Base-by-base conservation (phyloP, 1,139 yeast species). In the Hansenula lynferdii region DNA sequence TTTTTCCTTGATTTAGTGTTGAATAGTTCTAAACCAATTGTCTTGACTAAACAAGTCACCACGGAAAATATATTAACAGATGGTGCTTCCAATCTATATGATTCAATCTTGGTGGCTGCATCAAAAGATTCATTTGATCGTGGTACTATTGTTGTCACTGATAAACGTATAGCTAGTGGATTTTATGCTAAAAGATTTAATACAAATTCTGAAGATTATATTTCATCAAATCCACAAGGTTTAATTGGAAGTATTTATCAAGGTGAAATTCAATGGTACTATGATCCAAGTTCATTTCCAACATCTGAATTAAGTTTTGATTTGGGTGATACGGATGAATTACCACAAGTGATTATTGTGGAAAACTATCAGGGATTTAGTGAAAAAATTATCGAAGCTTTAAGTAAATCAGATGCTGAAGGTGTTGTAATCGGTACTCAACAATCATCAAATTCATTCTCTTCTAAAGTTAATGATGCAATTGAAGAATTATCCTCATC, bases 1-100 rank as follows among this genome's bases (percentile, higher is more conserved):
- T 75, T 75, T 50, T 75, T 75, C 50, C 56, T 74, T 33, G 75
- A 72, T 45, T 59, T 67, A 35, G 69, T 75, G 6, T 49, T 70
- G 11, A 58, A 65, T 34, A 62, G 72, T 7, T 47, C 54, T 30
- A 68, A 69, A 42, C 79, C 80, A 4, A 66, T 74, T 34, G 77
- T 75, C 4, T 53, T 75, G 56, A 70, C 79, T 49, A 78, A 79
- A 1, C 64, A 72, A 8, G 71, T 73, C 75, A 58, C 84, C 81
- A 1, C 70, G 77, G 10, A 75, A 8, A 74, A 77, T 12, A 64
- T 74, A 25, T 64, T 76, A 2, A 65, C 75, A 12, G 79, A 72
- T 50, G 79, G 80, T 1, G 75, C 75, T 2, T 69, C 70, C 69
- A 72, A 75, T 53, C 58, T 75, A 40, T 72, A 70, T 48, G 77